Evolutionary conservation across 2,329 filamentous ascomycete genomes (phyloP).

Genomic region (Metarhizium guizhouense): DNA sequence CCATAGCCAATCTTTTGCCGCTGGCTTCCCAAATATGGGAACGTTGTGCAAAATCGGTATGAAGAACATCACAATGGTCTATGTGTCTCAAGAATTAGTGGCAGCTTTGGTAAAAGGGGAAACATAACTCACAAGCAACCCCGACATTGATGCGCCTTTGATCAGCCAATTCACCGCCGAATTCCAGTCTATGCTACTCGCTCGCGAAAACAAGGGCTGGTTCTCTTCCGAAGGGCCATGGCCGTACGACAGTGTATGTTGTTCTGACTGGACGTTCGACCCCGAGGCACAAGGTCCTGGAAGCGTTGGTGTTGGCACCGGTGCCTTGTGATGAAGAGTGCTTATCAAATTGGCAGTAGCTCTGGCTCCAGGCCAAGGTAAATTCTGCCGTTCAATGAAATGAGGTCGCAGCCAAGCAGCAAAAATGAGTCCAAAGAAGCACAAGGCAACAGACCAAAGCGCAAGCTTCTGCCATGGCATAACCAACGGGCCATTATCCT

Average conservation of each 20-base stretch:
- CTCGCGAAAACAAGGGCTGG: neutral
- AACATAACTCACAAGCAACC: neutral
- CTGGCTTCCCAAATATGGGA: neutral
- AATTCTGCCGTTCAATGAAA: neutral
- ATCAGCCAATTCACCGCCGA: neutral
- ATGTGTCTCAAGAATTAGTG: neutral
- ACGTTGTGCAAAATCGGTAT: neutral
- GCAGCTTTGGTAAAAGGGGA: neutral
- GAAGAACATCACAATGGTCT: conserved; percentile 1
- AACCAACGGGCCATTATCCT: neutral
- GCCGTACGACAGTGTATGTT: neutral
- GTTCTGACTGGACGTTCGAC: neutral
- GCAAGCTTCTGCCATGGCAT: neutral
- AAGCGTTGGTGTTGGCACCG: neutral
- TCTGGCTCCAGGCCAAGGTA: neutral
- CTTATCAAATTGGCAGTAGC: neutral
- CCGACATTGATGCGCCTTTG: neutral
- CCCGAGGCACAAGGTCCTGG: neutral
- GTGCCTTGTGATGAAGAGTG: neutral
- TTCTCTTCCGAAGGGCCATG: neutral
- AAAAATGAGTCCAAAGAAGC: conserved; percentile 1
- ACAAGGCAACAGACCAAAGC: neutral
- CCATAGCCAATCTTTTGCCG: neutral
- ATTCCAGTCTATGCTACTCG: neutral
- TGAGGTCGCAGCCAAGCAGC: neutral